Evolutionary conservation across 495 filamentous ascomycete genomes (phyloP), one percentile per base, ranked within the genome.

Genomic region (Penicillium lagena): DNA sequence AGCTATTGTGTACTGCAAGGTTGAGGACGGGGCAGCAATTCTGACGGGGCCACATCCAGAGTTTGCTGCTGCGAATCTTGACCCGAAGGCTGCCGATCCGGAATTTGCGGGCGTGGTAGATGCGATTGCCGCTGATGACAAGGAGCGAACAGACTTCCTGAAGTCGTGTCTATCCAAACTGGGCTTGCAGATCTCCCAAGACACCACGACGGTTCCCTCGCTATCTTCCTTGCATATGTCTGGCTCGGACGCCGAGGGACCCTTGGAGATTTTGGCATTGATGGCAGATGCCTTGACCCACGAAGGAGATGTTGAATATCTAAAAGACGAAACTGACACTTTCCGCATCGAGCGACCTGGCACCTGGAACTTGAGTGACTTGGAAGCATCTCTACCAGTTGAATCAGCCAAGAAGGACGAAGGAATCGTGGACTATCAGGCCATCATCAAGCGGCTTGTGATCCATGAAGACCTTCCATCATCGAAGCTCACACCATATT

Each of bases 31-130:
- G 14, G 72, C 73, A 17, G 87, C 81, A 1, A 67, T 96, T 14
- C 67, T 98, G 29, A 94, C 86, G 1, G 89, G 90, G 0, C 87
- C 91, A 35, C 94, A 98, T 73, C 91, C 93, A 37, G 94, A 98
- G 87, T 98, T 98, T 62, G 85, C 89, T 4, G 80, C 85, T 7
- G 75, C 69, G 32, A 95, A 95, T 53, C 78, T 97, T 4, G 74
- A 82, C 45, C 76, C 68, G 11, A 73, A 82, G 2, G 65, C 75
- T 13, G 73, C 76, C 6, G 70, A 82, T 1, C 77, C 81, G 0
- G 80, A 79, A 8, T 94, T 88, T 56, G 69, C 75, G 11, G 68
- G 82, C 7, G 55, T 90, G 1, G 75, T 96, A 13, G 76, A 87
- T 17, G 76, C 74, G 2, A 66, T 97, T 13, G 62, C 75, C n/a